Evolutionary conservation across 1,139 yeast species (phyloP), one percentile per base, ranked within the genome.

Genomic region (Kodamaea ohmeri): DNA sequence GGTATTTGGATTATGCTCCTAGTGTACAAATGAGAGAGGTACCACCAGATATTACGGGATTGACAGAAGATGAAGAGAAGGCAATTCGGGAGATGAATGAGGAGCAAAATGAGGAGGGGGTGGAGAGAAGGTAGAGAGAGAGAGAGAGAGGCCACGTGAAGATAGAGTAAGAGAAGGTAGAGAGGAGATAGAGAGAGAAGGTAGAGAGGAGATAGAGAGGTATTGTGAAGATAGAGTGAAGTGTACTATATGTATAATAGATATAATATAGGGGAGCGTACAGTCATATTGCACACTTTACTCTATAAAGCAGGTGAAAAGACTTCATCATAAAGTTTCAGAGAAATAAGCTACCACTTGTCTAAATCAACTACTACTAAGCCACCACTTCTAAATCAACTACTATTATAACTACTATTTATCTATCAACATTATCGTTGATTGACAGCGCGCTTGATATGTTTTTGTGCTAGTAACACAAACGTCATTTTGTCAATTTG

Each of bases 11-110:
- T 50, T 90, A 90, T 38, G 97, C 98, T 0, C 99, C 98, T 3
- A 83, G 95, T 46, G 97, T 92, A 4, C 86, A 87, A 51, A 88
- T 89, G 96, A 83, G 76, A 51, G 89, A 84, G 47, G 76, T 85
- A 5, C 96, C 96, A 2, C 96, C 96, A 0, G 95, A 87, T 49
- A 65, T 85, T 26, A 78, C 83, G 41, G 86, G 86, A 44, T 61
- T 84, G 50, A 66, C 76, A 27, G 68, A 76, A 49, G 80, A 80
- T 33, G 85, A 81, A 42, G 89, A 82, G 44, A 71, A 69, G 35
- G 58, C 67, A 1, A 60, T 74, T 7, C 60, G 69, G 32, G 82
- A 76, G 34, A 53, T 79, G 44, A 75, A 76, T 42, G 71, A 65
- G 36, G 88, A 81, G 22, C 6, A 9, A 20, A 20, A 20, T 7